Base-by-base conservation (phyloP, 2,329 filamentous ascomycete species). In the Didymella glomerata region DNA sequence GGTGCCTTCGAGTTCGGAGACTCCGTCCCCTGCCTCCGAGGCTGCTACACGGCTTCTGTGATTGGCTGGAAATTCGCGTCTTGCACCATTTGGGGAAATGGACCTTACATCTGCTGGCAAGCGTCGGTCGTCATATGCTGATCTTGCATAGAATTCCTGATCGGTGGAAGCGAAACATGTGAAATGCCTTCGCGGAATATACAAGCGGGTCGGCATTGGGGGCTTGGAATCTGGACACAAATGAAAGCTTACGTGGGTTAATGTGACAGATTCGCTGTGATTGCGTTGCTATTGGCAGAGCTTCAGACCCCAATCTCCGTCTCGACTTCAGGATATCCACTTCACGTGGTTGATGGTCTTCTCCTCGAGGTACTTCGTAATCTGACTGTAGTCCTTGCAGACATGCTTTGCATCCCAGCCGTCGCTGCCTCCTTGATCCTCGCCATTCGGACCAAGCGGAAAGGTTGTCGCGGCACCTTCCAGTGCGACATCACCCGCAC, bases 351-450 rank as follows among this genome's bases (percentile, higher is more conserved):
- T 70, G 24, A 73, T 63, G 27, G 69, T 67, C 62, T 61, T 59
- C 48, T 56, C 55, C 57, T 75, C 72, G 40, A 76, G 50, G 57
- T 74, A 75, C 14, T 50, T 56, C n/a, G 65, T 68, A n/a, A 75
- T 65, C 50, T 76, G 58, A 3, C 62, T 57, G 55, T 74, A 76
- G 51, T 75, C 64, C 60, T 69, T 74, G 54, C 73, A 76, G 5
- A 76, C 69, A 46, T 76, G 72, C 49, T 64, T 70, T 27, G 69
- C 68, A 53, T 76, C 73, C 71, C 72, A 76, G 1, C 72, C 72
- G 59, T 76, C 73, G 45, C 72, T 75, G 1, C 74, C 74, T 5
- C 74, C 73, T 22, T 61, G 54, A 55, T 75, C 70, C 44, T 70
- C 69, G 2, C 71, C 70, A 1, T 60, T 54, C 40, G 63, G 63